These are phyloP conservation scores for Bocquillonia castaneifolia DNA, from an alignment of 441 rosid genomes.

Conservation along the genomic window DNA sequence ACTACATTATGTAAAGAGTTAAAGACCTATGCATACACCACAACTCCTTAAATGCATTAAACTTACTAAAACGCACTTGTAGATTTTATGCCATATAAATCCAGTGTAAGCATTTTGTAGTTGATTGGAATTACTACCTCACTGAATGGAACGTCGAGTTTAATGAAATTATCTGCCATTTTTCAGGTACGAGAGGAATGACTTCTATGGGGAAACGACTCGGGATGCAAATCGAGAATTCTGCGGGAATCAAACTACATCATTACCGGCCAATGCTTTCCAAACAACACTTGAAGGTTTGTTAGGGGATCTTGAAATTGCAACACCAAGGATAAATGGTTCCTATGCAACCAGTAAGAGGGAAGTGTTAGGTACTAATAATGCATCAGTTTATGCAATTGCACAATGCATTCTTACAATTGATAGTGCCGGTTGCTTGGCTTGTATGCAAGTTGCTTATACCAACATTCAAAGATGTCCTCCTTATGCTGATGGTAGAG, in stretches of 20 bases:
- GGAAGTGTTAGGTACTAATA: conserved; percentile 3
- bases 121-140: no score
- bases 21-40: no score
- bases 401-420: conserved; percentile 42
- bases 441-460: conserved; percentile 31
- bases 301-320: conserved; percentile 27
- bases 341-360: conserved; percentile 31
- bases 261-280: conserved; percentile 13
- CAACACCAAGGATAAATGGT: conserved; percentile 35
- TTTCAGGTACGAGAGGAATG: conserved; percentile 37
- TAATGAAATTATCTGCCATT: no score
- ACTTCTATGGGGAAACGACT: conserved; percentile 36
- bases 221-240: conserved; percentile 26
- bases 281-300: conserved; percentile 17
- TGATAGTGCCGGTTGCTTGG: conserved; percentile 24
- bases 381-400: conserved; percentile 28
- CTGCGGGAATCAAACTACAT: conserved; percentile 26
- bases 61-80: no score
- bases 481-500: conserved; percentile 26
- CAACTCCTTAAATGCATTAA: no score
- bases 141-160: no score
- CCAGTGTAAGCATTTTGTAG: no score
- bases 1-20: no score
- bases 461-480: conserved; percentile 31
- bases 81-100: no score